Evolutionary conservation across 23 red algal genomes (phyloP).

Genomic region (Gracilaria domingensis): DNA sequence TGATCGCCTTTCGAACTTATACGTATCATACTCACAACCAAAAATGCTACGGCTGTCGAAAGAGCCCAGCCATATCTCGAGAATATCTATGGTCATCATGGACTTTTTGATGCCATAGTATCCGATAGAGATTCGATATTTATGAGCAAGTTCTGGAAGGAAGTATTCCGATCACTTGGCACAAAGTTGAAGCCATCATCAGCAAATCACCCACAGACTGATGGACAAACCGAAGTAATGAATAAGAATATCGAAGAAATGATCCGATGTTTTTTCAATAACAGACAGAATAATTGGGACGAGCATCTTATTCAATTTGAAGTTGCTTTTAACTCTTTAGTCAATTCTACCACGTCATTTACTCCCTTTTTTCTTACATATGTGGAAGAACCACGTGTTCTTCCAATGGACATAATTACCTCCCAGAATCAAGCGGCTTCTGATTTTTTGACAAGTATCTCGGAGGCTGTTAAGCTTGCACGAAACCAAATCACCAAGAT

Average conservation of each 20-base stretch:
- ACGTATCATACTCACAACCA: conserved; percentile 2
- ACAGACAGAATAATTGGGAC: conserved; percentile 11
- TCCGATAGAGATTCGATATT: conserved; percentile 39
- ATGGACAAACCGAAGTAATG: conserved; percentile 48
- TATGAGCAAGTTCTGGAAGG: conserved; percentile 37
- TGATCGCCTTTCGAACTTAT: not conserved
- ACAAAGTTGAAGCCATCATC: conserved; percentile 8
- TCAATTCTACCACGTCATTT: not conserved
- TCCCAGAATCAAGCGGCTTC: conserved; percentile 10
- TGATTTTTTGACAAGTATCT: not conserved
- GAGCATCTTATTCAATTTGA: conserved; percentile 21
- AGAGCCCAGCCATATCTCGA: not conserved
- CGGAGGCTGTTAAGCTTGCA: not conserved
- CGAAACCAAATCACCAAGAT: not conserved
- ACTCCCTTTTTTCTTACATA: conserved; percentile 10
- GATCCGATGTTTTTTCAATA: conserved; percentile 31
- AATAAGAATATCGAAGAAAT: conserved; percentile 60
- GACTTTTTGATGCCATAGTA: not conserved
- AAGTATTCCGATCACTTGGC: not conserved
- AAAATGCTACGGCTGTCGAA: not conserved
- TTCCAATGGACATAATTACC: not conserved
- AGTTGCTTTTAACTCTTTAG: conserved; percentile 12
- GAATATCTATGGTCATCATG: conserved; percentile 25
- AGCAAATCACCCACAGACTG: conserved; percentile 48
- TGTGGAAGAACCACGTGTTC: not conserved